Evolutionary conservation across 805 yeast genomes (phyloP).

Genomic region (Wickerhamiella occidentalis): DNA sequence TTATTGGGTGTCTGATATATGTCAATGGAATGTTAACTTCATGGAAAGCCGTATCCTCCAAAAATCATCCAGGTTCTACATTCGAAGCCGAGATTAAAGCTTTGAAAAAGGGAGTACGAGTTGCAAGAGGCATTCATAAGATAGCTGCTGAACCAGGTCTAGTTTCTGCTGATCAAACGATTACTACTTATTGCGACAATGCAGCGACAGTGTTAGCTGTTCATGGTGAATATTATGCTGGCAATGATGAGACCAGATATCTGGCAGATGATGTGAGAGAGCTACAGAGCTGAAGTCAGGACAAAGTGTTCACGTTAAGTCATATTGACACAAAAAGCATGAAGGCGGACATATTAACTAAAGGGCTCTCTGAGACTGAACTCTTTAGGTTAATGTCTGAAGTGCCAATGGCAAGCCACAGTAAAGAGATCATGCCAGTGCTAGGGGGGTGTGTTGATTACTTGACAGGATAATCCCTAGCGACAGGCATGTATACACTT

Average conservation of each 20-base stretch:
- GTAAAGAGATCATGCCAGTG: too few species aligned
- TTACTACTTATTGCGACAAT: too few species aligned
- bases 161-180: not conserved
- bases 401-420: too few species aligned
- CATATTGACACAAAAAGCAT: not conserved
- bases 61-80: not conserved
- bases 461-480: too few species aligned
- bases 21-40: not conserved
- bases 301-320: not conserved
- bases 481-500: too few species aligned
- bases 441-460: constrained; percentile 1
- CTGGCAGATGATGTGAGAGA: not conserved
- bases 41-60: not conserved
- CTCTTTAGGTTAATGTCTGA: not conserved
- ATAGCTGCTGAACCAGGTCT: too few species aligned
- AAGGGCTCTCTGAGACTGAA: not conserved
- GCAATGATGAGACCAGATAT: too few species aligned
- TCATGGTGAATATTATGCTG: too few species aligned
- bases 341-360: not conserved
- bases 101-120: not conserved
- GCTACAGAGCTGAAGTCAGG: not conserved
- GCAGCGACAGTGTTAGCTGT: too few species aligned
- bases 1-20: not conserved
- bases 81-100: not conserved
- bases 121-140: too few species aligned